Percentiles rank a stretch among this genome's conserved stretches.
phyloP scores from a whole-genome alignment of 257 asterid genomes.

The Lithospermum erythrorhizon region DNA sequence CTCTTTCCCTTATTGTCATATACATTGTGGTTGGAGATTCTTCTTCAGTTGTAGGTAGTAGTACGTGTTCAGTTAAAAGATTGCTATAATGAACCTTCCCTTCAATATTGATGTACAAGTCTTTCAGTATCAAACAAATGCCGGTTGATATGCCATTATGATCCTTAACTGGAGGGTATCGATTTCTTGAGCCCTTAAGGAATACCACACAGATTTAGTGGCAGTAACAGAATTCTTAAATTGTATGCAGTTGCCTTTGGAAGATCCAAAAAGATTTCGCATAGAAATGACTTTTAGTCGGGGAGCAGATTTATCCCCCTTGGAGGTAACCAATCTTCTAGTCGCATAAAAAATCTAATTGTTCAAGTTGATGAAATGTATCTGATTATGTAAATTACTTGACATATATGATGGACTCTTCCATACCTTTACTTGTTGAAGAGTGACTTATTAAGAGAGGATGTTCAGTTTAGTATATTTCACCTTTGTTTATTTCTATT shows the following conservation, averaged over 20 bases:
- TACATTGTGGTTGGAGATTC: neutral
- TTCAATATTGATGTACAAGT: neutral
- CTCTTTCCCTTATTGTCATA: slow-evolving; percentile 9
- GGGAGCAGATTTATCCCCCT: slow-evolving; percentile 85
- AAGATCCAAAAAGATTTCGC: slow-evolving; percentile 82
- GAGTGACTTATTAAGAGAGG: neutral
- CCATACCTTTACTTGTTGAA: neutral
- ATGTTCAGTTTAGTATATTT: neutral
- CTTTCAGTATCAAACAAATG: neutral
- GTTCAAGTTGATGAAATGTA: neutral
- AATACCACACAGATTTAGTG: neutral
- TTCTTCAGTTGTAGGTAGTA: neutral
- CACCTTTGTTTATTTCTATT: too few relatives aligned
- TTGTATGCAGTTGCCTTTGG: slow-evolving; percentile 58
- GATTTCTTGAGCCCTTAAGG: neutral
- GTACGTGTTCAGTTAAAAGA: too few relatives aligned
- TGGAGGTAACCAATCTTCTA: slow-evolving; percentile 41
- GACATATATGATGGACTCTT: neutral
- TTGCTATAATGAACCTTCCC: neutral
- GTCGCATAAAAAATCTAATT: neutral
- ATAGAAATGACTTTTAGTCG: slow-evolving; percentile 79
- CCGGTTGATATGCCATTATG: neutral
- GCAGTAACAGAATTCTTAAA: slow-evolving; percentile 10
- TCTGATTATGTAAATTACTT: neutral
- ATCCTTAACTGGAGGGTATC: too few relatives aligned